A percentile compares a stretch with the other conserved stretches of the same genome.
phyloP scores from a whole-genome alignment of 2,329 filamentous ascomycete species.

The Colletotrichum magnum region DNA sequence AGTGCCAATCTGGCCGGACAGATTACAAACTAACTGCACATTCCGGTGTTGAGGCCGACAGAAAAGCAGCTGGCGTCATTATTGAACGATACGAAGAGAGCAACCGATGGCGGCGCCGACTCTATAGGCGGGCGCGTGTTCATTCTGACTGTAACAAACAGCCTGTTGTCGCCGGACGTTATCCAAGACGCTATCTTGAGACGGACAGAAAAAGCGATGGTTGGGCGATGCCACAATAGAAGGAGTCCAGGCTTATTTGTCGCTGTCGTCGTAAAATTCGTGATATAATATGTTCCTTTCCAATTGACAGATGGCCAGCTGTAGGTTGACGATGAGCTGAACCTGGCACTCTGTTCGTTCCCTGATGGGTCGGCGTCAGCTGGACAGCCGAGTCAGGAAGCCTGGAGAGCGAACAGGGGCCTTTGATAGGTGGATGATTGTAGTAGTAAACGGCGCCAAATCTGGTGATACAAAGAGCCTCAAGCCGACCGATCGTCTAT shows the following conservation, averaged over 20 bases:
- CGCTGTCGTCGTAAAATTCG: too few relatives aligned
- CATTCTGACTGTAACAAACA: conserved; percentile 69
- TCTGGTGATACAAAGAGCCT: conserved; percentile 1
- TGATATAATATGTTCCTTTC: conserved; percentile 2
- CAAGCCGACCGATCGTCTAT: background rate
- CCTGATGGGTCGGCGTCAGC: conserved; percentile 33
- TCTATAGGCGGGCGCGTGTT: conserved; percentile 91
- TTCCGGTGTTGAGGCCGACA: conserved; percentile 87
- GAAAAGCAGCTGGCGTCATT: conserved; percentile 87
- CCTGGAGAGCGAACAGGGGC: conserved; percentile 23
- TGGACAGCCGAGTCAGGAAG: conserved; percentile 37
- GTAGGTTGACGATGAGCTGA: conserved; percentile 27
- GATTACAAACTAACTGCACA: conserved; percentile 75
- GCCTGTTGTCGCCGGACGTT: too few relatives aligned
- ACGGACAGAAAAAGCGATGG: background rate
- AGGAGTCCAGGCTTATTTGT: too few relatives aligned
- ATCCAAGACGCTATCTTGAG: too few relatives aligned
- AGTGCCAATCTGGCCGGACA: background rate
- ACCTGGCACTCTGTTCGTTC: background rate
- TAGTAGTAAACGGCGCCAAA: conserved; percentile 5
- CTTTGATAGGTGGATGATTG: conserved; percentile 25
- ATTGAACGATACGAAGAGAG: conserved; percentile 89
- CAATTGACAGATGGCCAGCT: conserved; percentile 12
- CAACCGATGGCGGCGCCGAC: conserved; percentile 78
- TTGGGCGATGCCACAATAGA: background rate